These are phyloP conservation scores for Lecanicillium sp. DNA, from an alignment of 2,329 filamentous ascomycete species.

Conservation along the genomic window DNA sequence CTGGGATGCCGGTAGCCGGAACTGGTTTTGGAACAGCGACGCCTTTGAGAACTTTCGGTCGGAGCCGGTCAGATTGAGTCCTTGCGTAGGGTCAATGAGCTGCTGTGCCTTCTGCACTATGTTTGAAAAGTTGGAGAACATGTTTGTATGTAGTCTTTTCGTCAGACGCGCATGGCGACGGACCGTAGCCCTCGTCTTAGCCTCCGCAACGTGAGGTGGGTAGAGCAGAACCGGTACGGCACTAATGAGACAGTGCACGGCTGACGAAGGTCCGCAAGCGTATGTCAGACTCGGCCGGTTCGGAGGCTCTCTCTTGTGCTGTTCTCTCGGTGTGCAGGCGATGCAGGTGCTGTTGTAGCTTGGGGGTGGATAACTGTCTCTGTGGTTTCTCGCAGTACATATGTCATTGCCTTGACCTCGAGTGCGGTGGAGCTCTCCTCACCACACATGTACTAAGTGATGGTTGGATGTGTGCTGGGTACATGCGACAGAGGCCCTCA, in stretches of 20 bases:
- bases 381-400: neutral
- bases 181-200: slow-evolving; percentile 5
- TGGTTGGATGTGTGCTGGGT: slow-evolving; percentile 2
- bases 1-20: slow-evolving; percentile 87
- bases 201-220: neutral
- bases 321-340: neutral
- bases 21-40: slow-evolving; percentile 90
- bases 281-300: neutral
- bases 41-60: slow-evolving; percentile 85
- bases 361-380: neutral
- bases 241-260: neutral
- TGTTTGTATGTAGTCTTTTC: slow-evolving; percentile 24
- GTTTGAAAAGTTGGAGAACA: slow-evolving; percentile 61
- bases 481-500: neutral
- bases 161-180: slow-evolving; percentile 14
- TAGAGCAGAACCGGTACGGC: neutral
- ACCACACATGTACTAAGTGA: neutral
- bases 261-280: neutral
- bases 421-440: slow-evolving; percentile 11
- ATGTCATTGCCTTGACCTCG: slow-evolving; percentile 8
- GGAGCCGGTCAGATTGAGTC: slow-evolving; percentile 63
- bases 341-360: neutral
- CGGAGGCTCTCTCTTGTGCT: neutral
- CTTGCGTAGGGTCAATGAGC: slow-evolving; percentile 83
- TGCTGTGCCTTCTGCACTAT: slow-evolving; percentile 95